These are phyloP conservation scores for Malus hybrid DNA, from an alignment of 331 rosid genomes.

Conservation along the genomic window DNA sequence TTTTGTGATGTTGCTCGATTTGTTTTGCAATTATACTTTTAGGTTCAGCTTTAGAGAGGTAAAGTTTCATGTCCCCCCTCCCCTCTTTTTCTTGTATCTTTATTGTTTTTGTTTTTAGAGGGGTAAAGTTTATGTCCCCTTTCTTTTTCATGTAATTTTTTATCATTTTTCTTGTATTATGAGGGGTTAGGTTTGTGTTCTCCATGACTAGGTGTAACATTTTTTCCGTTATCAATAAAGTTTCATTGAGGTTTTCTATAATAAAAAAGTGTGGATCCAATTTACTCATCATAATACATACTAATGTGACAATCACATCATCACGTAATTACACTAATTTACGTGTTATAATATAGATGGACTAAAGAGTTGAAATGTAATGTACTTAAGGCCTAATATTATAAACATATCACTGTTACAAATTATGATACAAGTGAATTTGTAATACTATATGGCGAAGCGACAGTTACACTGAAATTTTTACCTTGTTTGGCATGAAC, in stretches of 20 bases:
- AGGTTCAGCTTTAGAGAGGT: no score
- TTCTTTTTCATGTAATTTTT: no score
- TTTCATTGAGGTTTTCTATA: no score
- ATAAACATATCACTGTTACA: not conserved
- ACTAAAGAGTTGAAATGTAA: not conserved
- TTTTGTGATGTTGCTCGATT: no score
- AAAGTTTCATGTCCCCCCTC: not conserved
- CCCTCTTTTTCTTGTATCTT: not conserved
- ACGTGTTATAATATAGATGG: no score
- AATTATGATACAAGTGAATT: not conserved
- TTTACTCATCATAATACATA: not conserved
- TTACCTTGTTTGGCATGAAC: not conserved
- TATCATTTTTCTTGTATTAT: no score
- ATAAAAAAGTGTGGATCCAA: not conserved
- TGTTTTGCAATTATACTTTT: no score
- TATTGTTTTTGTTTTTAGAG: not conserved
- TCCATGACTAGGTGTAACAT: no score
- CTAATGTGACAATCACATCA: not conserved
- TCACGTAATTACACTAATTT: no score
- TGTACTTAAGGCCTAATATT: not conserved
- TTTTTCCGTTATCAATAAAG: no score
- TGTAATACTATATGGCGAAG: rapidly evolving
- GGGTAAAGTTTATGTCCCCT: not conserved
- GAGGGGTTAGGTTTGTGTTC: no score
- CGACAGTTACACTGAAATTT: rapidly evolving